Percentiles rank a stretch among this genome's conserved stretches.
Conservation (phyloP, 495 filamentous ascomycete species). For the Aspergillus bertholletiae region DNA sequence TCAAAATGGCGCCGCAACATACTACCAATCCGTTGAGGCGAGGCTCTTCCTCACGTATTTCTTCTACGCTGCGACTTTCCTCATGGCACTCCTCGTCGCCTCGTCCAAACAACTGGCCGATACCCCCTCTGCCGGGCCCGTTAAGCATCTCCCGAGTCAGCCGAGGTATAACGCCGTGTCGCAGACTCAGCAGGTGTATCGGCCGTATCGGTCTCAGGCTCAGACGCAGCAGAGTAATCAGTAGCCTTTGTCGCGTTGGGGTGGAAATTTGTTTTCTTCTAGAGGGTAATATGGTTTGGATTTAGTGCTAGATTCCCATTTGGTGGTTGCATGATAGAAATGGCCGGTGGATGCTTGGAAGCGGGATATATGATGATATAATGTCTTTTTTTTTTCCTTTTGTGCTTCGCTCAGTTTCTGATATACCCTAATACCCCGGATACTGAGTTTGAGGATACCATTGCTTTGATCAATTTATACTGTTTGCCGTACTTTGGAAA, state of each 20-base stretch:
- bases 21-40: not conserved
- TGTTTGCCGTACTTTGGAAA: no score
- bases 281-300: no score
- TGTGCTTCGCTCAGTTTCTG: not conserved
- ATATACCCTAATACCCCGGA: not conserved
- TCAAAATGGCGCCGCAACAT: not conserved
- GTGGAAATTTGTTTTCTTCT: no score
- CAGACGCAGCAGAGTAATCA: no score
- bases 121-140: not conserved
- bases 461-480: no score
- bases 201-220: not conserved
- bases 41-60: conserved; percentile 2
- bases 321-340: no score
- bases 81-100: not conserved
- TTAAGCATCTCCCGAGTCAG: not conserved
- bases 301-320: no score
- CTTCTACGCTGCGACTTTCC: conserved; percentile 6
- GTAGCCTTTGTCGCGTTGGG: no score
- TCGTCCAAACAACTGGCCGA: not conserved
- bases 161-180: not conserved
- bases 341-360: no score
- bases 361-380: not conserved
- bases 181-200: not conserved
- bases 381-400: not conserved
- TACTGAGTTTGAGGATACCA: no score